These are phyloP conservation scores for Candida glucosophila DNA, from an alignment of 1,139 yeast genomes.

Conservation along the genomic window DNA sequence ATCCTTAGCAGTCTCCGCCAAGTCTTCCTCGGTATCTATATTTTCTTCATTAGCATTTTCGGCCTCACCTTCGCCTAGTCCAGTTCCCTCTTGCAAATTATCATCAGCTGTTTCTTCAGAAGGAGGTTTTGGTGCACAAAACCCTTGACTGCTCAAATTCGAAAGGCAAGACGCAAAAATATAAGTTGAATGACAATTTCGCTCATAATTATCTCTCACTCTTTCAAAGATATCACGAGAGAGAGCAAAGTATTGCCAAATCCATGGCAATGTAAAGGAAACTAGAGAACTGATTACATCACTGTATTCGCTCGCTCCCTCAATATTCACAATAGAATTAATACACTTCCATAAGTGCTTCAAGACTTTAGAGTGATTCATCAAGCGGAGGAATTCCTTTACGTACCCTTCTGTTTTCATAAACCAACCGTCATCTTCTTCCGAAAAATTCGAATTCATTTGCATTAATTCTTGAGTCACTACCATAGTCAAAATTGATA, in stretches of 20 bases:
- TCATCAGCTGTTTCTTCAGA: slow-evolving; percentile 62
- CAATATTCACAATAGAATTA: too few relatives aligned
- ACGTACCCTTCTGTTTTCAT: too few relatives aligned
- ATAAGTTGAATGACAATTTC: slow-evolving; percentile 54
- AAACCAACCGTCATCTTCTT: too few relatives aligned
- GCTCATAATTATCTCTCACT: slow-evolving; percentile 37
- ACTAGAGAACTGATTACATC: slow-evolving; percentile 37
- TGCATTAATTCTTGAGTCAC: too few relatives aligned
- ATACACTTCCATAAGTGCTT: too few relatives aligned
- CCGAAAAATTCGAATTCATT: too few relatives aligned
- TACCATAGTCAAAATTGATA: too few relatives aligned
- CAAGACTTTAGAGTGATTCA: too few relatives aligned
- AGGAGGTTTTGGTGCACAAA: slow-evolving; percentile 86
- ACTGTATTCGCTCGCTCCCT: too few relatives aligned
- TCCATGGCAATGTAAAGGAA: slow-evolving; percentile 48
- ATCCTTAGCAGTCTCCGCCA: slow-evolving; percentile 80
- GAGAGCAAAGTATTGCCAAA: too few relatives aligned
- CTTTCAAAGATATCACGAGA: slow-evolving; percentile 31
- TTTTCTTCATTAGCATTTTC: slow-evolving; percentile 70
- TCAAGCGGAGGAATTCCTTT: too few relatives aligned
- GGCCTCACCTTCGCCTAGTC: slow-evolving; percentile 95
- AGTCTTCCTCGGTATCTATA: slow-evolving; percentile 76
- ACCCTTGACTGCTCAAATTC: slow-evolving; percentile 72
- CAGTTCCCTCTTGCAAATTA: slow-evolving; percentile 81
- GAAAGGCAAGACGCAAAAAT: slow-evolving; percentile 49